A percentile compares a stretch with the other conserved stretches of the same genome.
phyloP scores from a whole-genome alignment of 208 protist species.

The Trypanosoma congolense region DNA sequence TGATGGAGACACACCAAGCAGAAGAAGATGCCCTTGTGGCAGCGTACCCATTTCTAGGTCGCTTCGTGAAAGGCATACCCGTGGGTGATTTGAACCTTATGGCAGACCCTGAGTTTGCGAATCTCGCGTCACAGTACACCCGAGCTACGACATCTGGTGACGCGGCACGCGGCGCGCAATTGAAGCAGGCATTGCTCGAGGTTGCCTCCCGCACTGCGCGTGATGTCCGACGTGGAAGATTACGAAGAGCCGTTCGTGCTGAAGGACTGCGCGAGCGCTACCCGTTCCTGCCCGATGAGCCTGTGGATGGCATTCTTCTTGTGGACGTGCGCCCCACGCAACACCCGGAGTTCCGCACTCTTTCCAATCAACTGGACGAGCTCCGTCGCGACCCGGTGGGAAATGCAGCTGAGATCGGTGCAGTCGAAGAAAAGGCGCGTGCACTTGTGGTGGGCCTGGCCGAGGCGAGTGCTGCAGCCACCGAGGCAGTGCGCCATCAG shows the following conservation, averaged over 20 bases:
- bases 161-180: slow-evolving; percentile 1
- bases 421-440: background rate
- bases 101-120: slow-evolving; percentile 2
- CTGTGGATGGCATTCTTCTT: slow-evolving; percentile 20
- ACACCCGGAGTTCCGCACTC: slow-evolving; percentile 18
- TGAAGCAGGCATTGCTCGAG: slow-evolving; percentile 20
- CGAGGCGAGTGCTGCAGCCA: background rate
- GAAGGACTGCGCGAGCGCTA: slow-evolving; percentile 32
- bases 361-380: slow-evolving; percentile 29
- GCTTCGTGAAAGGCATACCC: background rate
- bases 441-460: slow-evolving; percentile 1
- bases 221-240: slow-evolving; percentile 13
- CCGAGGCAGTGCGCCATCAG: background rate
- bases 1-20: background rate
- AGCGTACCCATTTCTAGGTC: slow-evolving; percentile 2
- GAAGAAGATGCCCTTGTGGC: background rate
- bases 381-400: slow-evolving; percentile 16
- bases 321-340: slow-evolving; percentile 10
- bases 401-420: background rate
- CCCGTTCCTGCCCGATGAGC: slow-evolving; percentile 30
- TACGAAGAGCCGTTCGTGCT: slow-evolving; percentile 8
- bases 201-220: slow-evolving; percentile 17
- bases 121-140: background rate
- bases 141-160: background rate
- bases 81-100: background rate